phyloP scores from a whole-genome alignment of 2,329 filamentous ascomycete species.

The Colletotrichum musicola region DNA sequence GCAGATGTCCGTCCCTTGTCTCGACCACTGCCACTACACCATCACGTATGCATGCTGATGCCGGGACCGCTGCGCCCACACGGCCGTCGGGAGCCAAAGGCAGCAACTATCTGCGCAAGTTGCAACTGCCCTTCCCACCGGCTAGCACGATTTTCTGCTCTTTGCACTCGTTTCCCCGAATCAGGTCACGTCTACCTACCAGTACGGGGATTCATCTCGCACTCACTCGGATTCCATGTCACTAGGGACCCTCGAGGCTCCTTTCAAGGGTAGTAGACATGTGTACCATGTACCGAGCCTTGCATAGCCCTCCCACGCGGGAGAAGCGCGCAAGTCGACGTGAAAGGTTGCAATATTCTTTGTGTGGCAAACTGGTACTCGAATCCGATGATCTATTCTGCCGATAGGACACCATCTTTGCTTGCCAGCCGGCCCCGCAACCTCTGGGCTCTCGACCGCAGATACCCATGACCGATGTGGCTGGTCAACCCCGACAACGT shows the following conservation, averaged over 20 bases:
- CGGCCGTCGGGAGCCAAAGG: slow-evolving; percentile 15
- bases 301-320: no score
- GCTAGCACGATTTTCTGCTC: neutral
- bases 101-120: neutral
- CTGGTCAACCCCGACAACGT: neutral
- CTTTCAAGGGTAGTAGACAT: neutral
- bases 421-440: neutral
- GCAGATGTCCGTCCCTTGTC: slow-evolving; percentile 33
- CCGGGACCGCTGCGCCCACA: slow-evolving; percentile 7
- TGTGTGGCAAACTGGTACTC: neutral
- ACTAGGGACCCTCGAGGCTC: neutral
- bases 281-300: neutral
- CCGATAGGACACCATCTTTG: slow-evolving; percentile 1
- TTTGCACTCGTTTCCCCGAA: neutral
- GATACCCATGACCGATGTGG: neutral
- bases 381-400: neutral
- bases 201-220: no score
- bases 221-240: neutral
- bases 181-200: no score
- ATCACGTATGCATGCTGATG: slow-evolving; percentile 30
- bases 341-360: neutral
- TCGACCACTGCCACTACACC: slow-evolving; percentile 38
- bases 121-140: neutral
- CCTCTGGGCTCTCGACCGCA: neutral
- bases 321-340: neutral